Base-by-base conservation (phyloP, 2,329 filamentous ascomycete species). In the Acephala macrosclerotiorum region DNA sequence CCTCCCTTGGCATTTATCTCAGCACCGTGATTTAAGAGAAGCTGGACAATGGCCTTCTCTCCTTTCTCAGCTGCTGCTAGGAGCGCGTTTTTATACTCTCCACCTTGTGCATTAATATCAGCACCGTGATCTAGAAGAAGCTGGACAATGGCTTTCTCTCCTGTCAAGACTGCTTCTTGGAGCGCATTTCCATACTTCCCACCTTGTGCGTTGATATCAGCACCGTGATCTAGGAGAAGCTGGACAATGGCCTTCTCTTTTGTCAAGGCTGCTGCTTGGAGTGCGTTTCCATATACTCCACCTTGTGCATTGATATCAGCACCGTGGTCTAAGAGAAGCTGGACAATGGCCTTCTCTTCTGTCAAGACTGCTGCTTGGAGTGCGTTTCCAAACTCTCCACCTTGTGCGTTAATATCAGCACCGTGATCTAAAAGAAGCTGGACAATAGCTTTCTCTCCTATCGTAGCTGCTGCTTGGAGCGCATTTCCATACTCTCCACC, bases 301-400 rank as follows among this genome's bases (percentile, higher is more conserved):
- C n/a, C n/a, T n/a, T n/a, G n/a, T n/a, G n/a, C n/a, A n/a, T n/a
- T n/a, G n/a, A 56, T 18, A 36, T 56, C 53, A 6, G 53, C 53
- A 20, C 64, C 66, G 8, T 45, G 18, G 2, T 66, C 64, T 16
- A 71, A 14, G n/a, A 68, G 40, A 9, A 64, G 4, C 14, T 66
- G 29, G 0, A 67, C 33, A 33, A 66, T 58, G 14, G 20, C 29
- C n/a, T 2, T 20, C 2, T 26, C 3, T n/a, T 5, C 16, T 5
- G 18, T 3, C 33, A n/a, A n/a, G n/a, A n/a, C n/a, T n/a, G 35
- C 49, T 55, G 49, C 9, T 29, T 55, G 22, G 2, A 55, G n/a
- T 16, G 49, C 49, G 14, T 16, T n/a, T 14, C 49, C 49, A 8
- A 14, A 29, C 2, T 33, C 2, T 26, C 22, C 49, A 40, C 3